A percentile compares a stretch with the other conserved stretches of the same genome.
phyloP scores from a whole-genome alignment of 2,329 filamentous ascomycete species.

The Talaromyces sp. region DNA sequence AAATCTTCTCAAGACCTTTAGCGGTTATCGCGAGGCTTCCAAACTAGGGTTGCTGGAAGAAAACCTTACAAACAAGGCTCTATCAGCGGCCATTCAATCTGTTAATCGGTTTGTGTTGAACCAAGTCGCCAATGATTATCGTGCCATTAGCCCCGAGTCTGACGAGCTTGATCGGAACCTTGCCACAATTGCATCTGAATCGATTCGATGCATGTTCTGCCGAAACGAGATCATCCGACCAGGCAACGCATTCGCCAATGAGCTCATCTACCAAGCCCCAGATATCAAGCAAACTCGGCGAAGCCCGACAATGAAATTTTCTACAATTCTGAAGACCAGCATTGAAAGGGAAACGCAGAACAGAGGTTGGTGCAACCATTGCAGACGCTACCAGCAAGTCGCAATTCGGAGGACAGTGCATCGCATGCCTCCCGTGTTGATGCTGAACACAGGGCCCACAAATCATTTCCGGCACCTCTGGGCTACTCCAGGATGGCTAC shows the following conservation, averaged over 20 bases:
- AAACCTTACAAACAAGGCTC: slow-evolving; percentile 63
- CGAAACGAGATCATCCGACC: slow-evolving; percentile 77
- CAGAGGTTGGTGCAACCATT: slow-evolving; percentile 88
- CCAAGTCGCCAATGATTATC: slow-evolving; percentile 71
- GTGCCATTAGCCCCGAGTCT: slow-evolving; percentile 58
- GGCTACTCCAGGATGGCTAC: slow-evolving; percentile 85
- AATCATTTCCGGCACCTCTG: slow-evolving; percentile 68
- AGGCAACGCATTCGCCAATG: slow-evolving; percentile 75
- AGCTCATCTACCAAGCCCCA: slow-evolving; percentile 69
- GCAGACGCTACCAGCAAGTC: slow-evolving; percentile 84
- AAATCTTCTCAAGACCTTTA: slow-evolving; percentile 86
- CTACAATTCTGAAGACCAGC: slow-evolving; percentile 84
- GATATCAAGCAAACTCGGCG: slow-evolving; percentile 48
- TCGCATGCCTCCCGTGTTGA: slow-evolving; percentile 74
- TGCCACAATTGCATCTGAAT: slow-evolving; percentile 38
- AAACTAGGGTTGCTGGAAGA: slow-evolving; percentile 81
- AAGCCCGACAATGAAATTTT: slow-evolving; percentile 60
- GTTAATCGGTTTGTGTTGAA: slow-evolving; percentile 81
- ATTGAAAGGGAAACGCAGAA: slow-evolving; percentile 85
- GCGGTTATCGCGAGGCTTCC: slow-evolving; percentile 71
- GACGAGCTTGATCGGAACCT: slow-evolving; percentile 65
- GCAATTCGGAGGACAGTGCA: slow-evolving; percentile 79
- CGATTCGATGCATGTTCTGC: slow-evolving; percentile 80
- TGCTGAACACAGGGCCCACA: slow-evolving; percentile 76
- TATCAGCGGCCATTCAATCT: slow-evolving; percentile 78